A percentile compares a stretch with the other conserved stretches of the same genome.
Conservation (phyloP, 225 moss, liverwort and hornwort genomes). For the Pseudoscleropodium purum region DNA sequence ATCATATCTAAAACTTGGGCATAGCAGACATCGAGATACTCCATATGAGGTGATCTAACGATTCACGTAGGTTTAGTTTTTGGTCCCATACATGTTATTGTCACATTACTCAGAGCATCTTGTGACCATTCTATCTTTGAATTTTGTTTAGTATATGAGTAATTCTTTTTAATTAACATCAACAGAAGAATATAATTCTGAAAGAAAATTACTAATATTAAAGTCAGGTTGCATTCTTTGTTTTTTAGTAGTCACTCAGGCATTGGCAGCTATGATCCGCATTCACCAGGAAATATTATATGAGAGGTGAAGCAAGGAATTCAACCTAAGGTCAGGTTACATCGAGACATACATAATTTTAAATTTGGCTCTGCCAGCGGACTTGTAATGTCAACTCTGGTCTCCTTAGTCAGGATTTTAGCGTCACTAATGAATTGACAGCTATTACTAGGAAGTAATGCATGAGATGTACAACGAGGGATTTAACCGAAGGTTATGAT, state of each 20-base stretch:
- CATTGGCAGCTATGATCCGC: neutral
- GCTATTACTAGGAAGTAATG: neutral
- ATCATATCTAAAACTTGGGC: neutral
- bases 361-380: neutral
- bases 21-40: neutral
- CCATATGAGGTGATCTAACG: neutral
- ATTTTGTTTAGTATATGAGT: neutral
- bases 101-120: neutral
- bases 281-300: neutral
- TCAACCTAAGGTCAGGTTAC: neutral
- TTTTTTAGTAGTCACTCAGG: neutral
- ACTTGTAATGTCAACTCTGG: neutral
- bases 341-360: neutral
- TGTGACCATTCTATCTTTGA: neutral
- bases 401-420: neutral
- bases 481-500: neutral
- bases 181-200: neutral
- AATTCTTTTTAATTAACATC: neutral
- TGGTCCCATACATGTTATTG: neutral
- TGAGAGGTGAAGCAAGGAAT: neutral
- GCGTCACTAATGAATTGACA: neutral
- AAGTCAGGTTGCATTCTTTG: neutral
- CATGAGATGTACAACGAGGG: neutral
- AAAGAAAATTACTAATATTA: neutral
- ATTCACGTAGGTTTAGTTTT: neutral